Evolutionary conservation across 257 asterid species (phyloP).

Genomic region (Solanum raphanifolium): DNA sequence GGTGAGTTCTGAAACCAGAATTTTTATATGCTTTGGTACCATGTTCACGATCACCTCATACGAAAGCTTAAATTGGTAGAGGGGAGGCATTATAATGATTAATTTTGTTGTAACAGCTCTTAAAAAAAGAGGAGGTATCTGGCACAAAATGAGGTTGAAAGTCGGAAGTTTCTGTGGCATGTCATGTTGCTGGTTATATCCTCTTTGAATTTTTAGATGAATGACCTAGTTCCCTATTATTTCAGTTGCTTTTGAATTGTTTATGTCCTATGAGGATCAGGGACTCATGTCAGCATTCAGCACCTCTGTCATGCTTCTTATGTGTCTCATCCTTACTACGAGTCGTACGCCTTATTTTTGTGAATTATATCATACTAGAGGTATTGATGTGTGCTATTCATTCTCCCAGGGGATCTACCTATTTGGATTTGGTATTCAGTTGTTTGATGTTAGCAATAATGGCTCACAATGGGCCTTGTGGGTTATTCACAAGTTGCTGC

Average conservation of each 20-base stretch:
- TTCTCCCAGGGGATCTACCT: conserved; percentile 20
- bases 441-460: conserved; percentile 10
- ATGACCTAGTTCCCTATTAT: neutral
- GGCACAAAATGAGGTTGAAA: neutral
- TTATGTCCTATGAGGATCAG: neutral
- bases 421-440: conserved; percentile 26
- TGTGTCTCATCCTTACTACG: neutral
- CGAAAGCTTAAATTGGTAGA: neutral
- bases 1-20: neutral
- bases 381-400: neutral
- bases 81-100: neutral
- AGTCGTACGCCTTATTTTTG: neutral
- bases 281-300: neutral
- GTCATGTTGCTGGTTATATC: neutral
- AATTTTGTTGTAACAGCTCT: neutral
- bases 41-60: neutral
- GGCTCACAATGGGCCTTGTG: conserved; percentile 31
- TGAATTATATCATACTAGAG: neutral
- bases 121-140: neutral
- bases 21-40: neutral
- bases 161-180: neutral
- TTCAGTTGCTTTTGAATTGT: neutral
- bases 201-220: neutral
- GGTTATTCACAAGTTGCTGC: conserved; percentile 30
- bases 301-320: neutral